These are phyloP conservation scores for Theileria annulata DNA, from an alignment of 169 alveolate species.

Conservation along the genomic window DNA sequence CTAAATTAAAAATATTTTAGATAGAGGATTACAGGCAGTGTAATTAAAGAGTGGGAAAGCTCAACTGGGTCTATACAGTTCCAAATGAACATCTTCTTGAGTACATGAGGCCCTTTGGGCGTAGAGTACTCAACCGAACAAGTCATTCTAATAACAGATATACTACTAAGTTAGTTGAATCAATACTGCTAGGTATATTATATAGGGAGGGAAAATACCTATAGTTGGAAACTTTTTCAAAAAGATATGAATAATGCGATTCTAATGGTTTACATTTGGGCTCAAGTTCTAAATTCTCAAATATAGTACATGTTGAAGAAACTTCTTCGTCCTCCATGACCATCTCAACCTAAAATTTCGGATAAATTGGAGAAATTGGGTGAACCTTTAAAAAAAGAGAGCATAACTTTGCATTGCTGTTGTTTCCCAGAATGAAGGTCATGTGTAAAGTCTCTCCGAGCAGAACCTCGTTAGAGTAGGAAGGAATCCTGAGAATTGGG, in stretches of 20 bases:
- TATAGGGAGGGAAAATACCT: background rate
- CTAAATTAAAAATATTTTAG: background rate
- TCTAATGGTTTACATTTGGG: conserved; percentile 31
- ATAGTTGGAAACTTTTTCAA: conserved; percentile 13
- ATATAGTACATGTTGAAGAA: conserved; percentile 10
- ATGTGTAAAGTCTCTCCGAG: conserved; percentile 48
- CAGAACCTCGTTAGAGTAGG: conserved; percentile 39
- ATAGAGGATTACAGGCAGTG: conserved; percentile 17
- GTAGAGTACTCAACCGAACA: conserved; percentile 19
- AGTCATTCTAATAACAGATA: conserved; percentile 5
- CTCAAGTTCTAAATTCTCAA: conserved; percentile 22
- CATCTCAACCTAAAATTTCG: conserved; percentile 31
- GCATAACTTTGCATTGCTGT: conserved; percentile 23
- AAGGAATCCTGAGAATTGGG: conserved; percentile 38
- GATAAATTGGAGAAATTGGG: background rate
- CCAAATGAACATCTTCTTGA: conserved; percentile 37
- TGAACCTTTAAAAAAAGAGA: conserved; percentile 24
- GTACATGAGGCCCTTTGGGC: conserved; percentile 24
- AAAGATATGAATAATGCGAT: conserved; percentile 14
- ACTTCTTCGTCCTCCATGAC: conserved; percentile 21
- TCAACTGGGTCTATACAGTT: conserved; percentile 34
- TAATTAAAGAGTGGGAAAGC: conserved; percentile 2
- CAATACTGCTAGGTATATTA: background rate
- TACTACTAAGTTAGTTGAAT: background rate
- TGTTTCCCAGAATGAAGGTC: conserved; percentile 27